phyloP scores from a whole-genome alignment of 2,329 filamentous ascomycete species.

The Diplodia scrobiculata region DNA sequence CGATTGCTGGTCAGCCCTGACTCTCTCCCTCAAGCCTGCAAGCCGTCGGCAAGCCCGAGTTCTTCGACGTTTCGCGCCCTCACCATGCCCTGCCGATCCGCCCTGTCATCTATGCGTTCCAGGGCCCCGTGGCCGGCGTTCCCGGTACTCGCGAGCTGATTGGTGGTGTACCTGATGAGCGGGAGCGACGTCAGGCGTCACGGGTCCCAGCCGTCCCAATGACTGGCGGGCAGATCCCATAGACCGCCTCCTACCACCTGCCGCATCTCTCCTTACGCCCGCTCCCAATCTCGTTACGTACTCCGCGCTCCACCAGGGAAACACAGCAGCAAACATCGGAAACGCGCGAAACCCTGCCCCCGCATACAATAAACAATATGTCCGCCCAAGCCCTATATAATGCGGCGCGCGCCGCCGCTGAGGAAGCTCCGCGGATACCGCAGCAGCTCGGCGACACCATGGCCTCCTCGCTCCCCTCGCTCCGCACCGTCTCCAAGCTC shows the following conservation, averaged over 20 bases:
- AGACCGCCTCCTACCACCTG: constrained; percentile 26
- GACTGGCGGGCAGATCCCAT: constrained; percentile 25
- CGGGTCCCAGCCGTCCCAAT: neutral
- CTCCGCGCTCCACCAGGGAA: neutral
- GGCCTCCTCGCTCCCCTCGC: constrained; percentile 41
- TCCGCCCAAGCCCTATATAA: constrained; percentile 29
- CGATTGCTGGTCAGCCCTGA: constrained; percentile 15
- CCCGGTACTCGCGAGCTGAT: constrained; percentile 1
- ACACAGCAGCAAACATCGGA: neutral
- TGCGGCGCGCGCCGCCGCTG: constrained; percentile 22
- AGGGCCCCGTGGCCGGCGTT: neutral
- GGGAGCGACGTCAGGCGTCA: constrained; percentile 15
- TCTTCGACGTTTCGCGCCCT: constrained; percentile 8
- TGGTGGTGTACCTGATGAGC: constrained; percentile 25
- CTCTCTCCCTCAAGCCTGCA: constrained; percentile 1
- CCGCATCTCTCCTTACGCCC: constrained; percentile 20
- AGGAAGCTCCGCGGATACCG: constrained; percentile 8
- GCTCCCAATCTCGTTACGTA: constrained; percentile 1
- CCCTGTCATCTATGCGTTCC: constrained; percentile 20
- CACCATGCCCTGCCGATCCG: neutral
- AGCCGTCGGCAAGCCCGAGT: constrained; percentile 15
- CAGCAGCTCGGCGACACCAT: constrained; percentile 30
- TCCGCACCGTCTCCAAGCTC: constrained; percentile 43
- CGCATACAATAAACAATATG: constrained; percentile 1
- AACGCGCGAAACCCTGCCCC: constrained; percentile 9